A percentile compares a stretch with the other conserved stretches of the same genome.
Conservation (phyloP, 2,329 filamentous ascomycete species). For the Colletotrichum liaoningense region DNA sequence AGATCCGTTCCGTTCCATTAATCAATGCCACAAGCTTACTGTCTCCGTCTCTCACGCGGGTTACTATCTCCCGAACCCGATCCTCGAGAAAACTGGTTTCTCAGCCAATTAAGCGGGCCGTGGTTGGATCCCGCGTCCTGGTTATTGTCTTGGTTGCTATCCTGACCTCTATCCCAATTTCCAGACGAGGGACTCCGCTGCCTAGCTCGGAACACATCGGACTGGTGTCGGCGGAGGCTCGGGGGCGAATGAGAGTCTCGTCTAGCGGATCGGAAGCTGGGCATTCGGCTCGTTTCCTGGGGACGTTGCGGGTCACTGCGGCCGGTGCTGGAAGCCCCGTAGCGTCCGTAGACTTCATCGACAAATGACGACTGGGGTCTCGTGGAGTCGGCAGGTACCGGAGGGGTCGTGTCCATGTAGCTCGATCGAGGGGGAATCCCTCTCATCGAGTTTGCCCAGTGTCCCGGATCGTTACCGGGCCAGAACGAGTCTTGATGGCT, state of each 20-base stretch:
- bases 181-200: constrained; percentile 53
- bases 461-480: constrained; percentile 14
- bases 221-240: constrained; percentile 45
- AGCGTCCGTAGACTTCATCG: constrained; percentile 1
- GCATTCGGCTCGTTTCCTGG: constrained; percentile 14
- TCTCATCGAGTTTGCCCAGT: constrained; percentile 11
- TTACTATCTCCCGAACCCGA: constrained; percentile 27
- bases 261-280: constrained; percentile 40
- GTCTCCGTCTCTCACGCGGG: constrained; percentile 18
- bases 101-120: constrained; percentile 57
- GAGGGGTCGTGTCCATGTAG: background rate
- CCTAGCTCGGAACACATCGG: constrained; percentile 44
- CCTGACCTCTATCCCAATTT: constrained; percentile 43
- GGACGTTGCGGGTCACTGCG: constrained; percentile 5
- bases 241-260: constrained; percentile 53
- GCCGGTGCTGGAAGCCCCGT: constrained; percentile 7
- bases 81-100: constrained; percentile 50
- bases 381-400: constrained; percentile 23
- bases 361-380: background rate
- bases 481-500: constrained; percentile 7
- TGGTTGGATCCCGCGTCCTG: constrained; percentile 48
- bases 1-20: background rate
- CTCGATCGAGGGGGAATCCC: background rate
- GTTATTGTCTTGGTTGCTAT: constrained; percentile 42
- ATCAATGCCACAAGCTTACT: background rate